Evolutionary conservation across 306 rosid genomes (phyloP).

Genomic region (Sicyos baderoa): DNA sequence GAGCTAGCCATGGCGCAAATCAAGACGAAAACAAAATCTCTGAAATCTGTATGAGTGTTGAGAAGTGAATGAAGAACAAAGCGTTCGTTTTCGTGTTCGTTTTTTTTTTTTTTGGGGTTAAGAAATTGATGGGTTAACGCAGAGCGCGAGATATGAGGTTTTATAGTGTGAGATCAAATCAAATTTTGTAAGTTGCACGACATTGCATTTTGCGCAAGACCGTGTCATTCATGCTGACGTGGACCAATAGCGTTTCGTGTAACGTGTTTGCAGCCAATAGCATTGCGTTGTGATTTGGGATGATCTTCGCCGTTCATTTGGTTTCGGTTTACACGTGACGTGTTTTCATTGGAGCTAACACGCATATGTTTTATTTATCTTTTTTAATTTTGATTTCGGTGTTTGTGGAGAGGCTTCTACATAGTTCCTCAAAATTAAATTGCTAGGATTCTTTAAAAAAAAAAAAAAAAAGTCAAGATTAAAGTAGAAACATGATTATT

Average conservation of each 20-base stretch:
- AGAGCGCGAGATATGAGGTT: background rate
- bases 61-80: background rate
- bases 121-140: background rate
- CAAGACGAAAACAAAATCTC: background rate
- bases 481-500: too few species aligned
- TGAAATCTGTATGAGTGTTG: constrained; percentile 9
- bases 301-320: constrained; percentile 36
- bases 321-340: background rate
- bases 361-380: background rate
- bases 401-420: constrained; percentile 5
- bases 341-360: background rate
- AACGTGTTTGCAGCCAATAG: constrained; percentile 37
- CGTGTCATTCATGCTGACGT: constrained; percentile 64
- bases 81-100: background rate
- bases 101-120: background rate
- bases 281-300: constrained; percentile 42
- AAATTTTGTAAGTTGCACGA: constrained; percentile 18
- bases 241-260: constrained; percentile 57
- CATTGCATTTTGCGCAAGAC: constrained; percentile 21
- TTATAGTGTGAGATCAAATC: background rate
- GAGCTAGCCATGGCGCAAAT: constrained; percentile 53
- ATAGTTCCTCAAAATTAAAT: background rate
- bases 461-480: too few species aligned
- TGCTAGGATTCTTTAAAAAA: too few species aligned
- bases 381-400: background rate